Evolutionary conservation across 2,329 filamentous ascomycete species (phyloP), one percentile per base, ranked within the genome.

Genomic region (Cercospora sojina): DNA sequence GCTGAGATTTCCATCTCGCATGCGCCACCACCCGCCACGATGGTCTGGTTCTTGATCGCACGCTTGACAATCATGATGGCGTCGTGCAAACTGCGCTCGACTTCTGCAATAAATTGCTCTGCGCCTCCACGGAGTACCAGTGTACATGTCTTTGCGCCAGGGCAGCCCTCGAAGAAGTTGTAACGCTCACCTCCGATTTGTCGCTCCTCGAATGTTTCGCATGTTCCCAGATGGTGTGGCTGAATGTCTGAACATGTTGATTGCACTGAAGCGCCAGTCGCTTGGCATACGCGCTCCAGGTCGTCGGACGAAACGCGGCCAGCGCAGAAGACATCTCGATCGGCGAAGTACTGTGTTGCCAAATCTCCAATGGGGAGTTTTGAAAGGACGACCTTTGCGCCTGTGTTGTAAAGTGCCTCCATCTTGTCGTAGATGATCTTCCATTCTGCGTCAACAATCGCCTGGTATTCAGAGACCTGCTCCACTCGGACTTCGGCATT

Each of bases 61-160:
- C 96, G 93, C 88, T 98, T 98, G 77, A 99, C 95, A 76, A 99
- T 97, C 95, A 99, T 99, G 81, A 99, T 98, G 74, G 95, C 95
- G 77, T 99, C 95, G 84, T 99, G 95, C 72, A 99, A 87, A 77
- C 92, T 97, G 71, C 95, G 91, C 84, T 99, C 95, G 1, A 97
- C 95, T 80, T 99, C 95, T 66, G 95, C 95, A 75, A 99, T 99
- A 83, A 99, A 99, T 80, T 99, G 95, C 84, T 99, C 95, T 38
- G 95, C 95, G 71, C 95, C 95, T 76, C 95, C 95, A 77, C 95
- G 91, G 70, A 99, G 89, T 47, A 99, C 89, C 20, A 99, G 85
- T 9, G 95, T 99, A 85, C 95, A 99, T 1, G 95, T 98, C 86
- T 96, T 97, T 71, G 95, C 94, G 76, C 89, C 90, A 31, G 94